Base-by-base conservation (phyloP, 2,329 filamentous ascomycete genomes). In the Botrytis galanthina region DNA sequence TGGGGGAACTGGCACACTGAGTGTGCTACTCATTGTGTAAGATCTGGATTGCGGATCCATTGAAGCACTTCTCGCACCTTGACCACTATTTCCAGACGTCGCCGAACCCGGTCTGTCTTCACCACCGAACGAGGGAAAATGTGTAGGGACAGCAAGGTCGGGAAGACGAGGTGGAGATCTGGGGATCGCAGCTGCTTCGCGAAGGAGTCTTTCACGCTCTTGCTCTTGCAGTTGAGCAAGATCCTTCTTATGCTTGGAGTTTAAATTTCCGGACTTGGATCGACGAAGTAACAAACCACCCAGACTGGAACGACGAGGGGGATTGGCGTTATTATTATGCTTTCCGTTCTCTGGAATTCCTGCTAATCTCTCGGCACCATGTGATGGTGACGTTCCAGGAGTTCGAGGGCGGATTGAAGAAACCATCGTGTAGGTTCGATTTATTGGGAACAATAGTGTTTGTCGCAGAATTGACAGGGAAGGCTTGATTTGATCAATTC, bases 201-300 rank as follows among this genome's bases (percentile, higher is more conserved):
- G 86, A 80, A 88, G 86, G 77, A 85, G 86, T 70, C 86, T 85
- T 75, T 87, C 80, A 70, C 86, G 84, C 78, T 90, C 87, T 78
- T 87, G 77, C 73, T 82, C 84, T 75, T 84, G 82, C 75, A 83
- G 73, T 37, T 84, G 73, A 81, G 83, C 80, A 82, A 87, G 85
- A 82, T 89, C 86, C 80, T 85, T 85, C 84, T 90, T 91, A 82
- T 87, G 89, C 84, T 85, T 78, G 88, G 88, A 71, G 78, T 86
- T 86, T 73, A 92, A 81, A 76, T 93, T 90, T 74, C 87, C 87
- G 73, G 90, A 92, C 81, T 92, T 92, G 81, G 87, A 88, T 78
- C 91, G 88, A 82, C 90, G 87, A 75, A 92, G 86, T 80, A 93
- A 87, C 83, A 87, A 87, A 44, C 86, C 86, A 74, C 86, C 86